phyloP scores from a whole-genome alignment of 352 stramenopile species.

The Phytophthora tubulina region DNA sequence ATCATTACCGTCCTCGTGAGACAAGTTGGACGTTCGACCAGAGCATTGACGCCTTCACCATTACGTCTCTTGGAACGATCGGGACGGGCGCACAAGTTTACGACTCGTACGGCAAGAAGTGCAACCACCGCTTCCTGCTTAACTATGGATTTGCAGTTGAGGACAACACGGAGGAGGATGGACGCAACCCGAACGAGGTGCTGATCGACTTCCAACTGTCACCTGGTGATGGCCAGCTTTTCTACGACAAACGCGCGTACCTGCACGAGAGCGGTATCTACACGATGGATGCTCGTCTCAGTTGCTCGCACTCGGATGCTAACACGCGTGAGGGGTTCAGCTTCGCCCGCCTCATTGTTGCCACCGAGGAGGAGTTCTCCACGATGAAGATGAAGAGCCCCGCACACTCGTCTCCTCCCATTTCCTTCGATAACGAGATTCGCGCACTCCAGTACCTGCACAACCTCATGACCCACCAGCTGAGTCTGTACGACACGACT shows the following conservation, averaged over 20 bases:
- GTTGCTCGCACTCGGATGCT: conserved; percentile 83
- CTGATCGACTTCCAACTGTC: conserved; percentile 87
- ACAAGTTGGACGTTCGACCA: conserved; percentile 95
- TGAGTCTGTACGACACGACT: conserved; percentile 85
- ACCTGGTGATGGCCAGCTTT: conserved; percentile 70
- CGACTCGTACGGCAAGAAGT: conserved; percentile 99
- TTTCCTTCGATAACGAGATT: conserved; percentile 90
- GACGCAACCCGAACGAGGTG: conserved; percentile 99
- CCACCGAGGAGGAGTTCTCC: conserved; percentile 86
- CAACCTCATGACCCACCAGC: conserved; percentile 83
- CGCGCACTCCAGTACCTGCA: conserved; percentile 77
- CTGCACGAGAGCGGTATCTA: conserved; percentile 89
- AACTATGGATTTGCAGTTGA: conserved; percentile 99
- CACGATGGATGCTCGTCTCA: conserved; percentile 88
- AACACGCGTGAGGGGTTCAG: conserved; percentile 90
- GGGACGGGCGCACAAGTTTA: conserved; percentile 95
- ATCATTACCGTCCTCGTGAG: conserved; percentile 98
- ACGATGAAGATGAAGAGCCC: conserved; percentile 84
- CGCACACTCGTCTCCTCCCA: conserved; percentile 77
- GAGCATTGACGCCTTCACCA: conserved; percentile 87
- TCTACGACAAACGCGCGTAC: conserved; percentile 88
- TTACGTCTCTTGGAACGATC: conserved; percentile 89
- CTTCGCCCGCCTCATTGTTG: conserved; percentile 86
- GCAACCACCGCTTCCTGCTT: conserved; percentile 99
- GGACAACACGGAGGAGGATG: conserved; percentile 98